A percentile compares a stretch with the other conserved stretches of the same genome.
Conservation (phyloP, 1,284 basidiomycete genomes). For the Ceratorhiza oryzae-sativae region DNA sequence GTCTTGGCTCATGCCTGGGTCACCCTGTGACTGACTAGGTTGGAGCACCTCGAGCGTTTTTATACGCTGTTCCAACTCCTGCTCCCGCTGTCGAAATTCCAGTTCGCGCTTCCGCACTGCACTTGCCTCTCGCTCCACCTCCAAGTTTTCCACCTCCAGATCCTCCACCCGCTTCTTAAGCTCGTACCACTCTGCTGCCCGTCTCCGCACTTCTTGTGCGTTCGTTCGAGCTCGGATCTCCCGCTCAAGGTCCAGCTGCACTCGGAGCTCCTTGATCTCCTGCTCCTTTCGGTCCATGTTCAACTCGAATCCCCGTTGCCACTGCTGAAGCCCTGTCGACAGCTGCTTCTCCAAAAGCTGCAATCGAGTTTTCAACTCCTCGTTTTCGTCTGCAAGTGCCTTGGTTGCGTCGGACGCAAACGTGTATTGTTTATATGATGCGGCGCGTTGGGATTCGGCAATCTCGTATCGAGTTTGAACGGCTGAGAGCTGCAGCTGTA, state of each 20-base stretch:
- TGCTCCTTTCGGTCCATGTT: neutral
- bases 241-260: conserved; percentile 8
- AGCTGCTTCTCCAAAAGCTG: conserved; percentile 8
- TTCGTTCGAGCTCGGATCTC: conserved; percentile 23
- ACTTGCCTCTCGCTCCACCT: neutral
- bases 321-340: neutral
- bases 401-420: conserved; percentile 21
- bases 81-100: neutral
- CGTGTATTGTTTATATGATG: conserved; percentile 8
- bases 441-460: conserved; percentile 17
- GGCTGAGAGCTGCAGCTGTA: conserved; percentile 6
- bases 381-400: conserved; percentile 7
- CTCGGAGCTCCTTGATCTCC: conserved; percentile 8
- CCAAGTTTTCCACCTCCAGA: conserved; percentile 5
- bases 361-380: neutral
- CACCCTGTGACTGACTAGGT: neutral
- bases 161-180: conserved; percentile 33
- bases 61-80: neutral
- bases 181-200: conserved; percentile 34
- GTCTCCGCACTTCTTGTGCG: conserved; percentile 7
- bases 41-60: neutral
- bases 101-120: neutral
- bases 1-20: conserved; percentile 25
- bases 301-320: conserved; percentile 9
- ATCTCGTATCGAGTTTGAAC: conserved; percentile 20